phyloP scores from a whole-genome alignment of 2,329 filamentous ascomycete genomes.

The Bipolaris victoriae region DNA sequence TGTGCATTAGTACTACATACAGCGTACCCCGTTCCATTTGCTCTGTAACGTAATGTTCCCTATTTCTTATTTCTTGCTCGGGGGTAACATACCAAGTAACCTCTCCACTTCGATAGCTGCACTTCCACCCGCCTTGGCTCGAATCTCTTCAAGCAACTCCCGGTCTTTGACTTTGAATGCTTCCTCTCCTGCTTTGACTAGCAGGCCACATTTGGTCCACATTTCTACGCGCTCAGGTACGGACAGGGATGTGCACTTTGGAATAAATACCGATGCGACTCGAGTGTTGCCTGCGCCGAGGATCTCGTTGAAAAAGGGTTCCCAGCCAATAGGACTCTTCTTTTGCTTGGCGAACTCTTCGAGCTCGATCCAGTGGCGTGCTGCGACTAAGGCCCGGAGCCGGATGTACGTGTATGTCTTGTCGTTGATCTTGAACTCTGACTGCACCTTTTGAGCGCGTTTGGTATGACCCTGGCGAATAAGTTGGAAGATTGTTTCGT shows the following conservation, averaged over 20 bases:
- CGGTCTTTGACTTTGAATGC: conserved; percentile 81
- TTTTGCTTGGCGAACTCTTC: conserved; percentile 79
- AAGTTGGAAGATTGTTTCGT: conserved; percentile 90
- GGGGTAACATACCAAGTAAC: conserved; percentile 63
- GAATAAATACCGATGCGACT: conserved; percentile 80
- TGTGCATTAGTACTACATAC: neutral
- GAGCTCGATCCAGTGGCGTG: conserved; percentile 89
- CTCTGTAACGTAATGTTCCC: neutral
- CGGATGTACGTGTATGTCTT: conserved; percentile 88
- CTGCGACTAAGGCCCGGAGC: conserved; percentile 84
- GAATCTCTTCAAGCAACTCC: conserved; percentile 73
- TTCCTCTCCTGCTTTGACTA: conserved; percentile 88
- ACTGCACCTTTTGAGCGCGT: conserved; percentile 84
- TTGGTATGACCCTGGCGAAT: conserved; percentile 82
- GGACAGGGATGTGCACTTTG: conserved; percentile 79
- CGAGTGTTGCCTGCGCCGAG: conserved; percentile 89
- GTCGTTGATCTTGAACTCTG: conserved; percentile 91
- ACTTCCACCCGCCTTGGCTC: conserved; percentile 73
- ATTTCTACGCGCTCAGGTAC: conserved; percentile 78
- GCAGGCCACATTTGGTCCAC: conserved; percentile 95
- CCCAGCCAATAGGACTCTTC: conserved; percentile 95
- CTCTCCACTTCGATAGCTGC: conserved; percentile 82
- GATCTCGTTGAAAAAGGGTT: conserved; percentile 92
- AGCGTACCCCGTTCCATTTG: no score
- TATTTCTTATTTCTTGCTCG: conserved; percentile 12